Evolutionary conservation across 2,329 filamentous ascomycete species (phyloP).

Genomic region (Penicillium sp.): DNA sequence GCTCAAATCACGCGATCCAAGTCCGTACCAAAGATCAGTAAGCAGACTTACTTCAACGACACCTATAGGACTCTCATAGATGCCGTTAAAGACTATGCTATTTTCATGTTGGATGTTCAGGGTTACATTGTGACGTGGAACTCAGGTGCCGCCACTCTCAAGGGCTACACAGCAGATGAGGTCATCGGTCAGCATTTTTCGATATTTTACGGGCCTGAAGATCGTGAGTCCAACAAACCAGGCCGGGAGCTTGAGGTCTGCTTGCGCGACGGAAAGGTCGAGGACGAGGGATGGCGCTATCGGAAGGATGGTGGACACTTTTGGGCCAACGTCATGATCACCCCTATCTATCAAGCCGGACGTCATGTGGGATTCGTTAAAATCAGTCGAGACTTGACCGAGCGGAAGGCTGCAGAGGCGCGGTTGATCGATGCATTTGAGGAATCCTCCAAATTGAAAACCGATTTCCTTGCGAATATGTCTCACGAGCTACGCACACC

Average conservation of each 20-base stretch:
- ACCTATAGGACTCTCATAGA: slow-evolving; percentile 62
- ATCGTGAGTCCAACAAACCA: slow-evolving; percentile 51
- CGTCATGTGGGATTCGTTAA: slow-evolving; percentile 59
- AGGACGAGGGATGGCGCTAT: slow-evolving; percentile 61
- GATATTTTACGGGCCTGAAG: slow-evolving; percentile 55
- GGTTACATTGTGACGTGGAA: slow-evolving; percentile 61
- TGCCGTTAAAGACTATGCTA: slow-evolving; percentile 61
- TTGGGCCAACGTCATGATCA: slow-evolving; percentile 62
- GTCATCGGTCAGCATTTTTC: slow-evolving; percentile 60
- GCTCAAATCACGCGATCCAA: slow-evolving; percentile 37
- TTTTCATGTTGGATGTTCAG: slow-evolving; percentile 58
- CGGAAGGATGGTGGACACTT: slow-evolving; percentile 58
- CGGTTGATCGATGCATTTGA: slow-evolving; percentile 58
- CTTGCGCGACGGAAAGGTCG: slow-evolving; percentile 54
- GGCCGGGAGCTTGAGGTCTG: slow-evolving; percentile 52
- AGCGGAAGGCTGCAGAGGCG: slow-evolving; percentile 55
- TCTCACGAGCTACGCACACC: slow-evolving; percentile 64
- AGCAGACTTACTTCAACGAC: slow-evolving; percentile 51
- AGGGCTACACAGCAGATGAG: slow-evolving; percentile 55
- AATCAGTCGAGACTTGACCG: slow-evolving; percentile 58
- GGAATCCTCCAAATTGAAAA: slow-evolving; percentile 62
- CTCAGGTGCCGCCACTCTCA: slow-evolving; percentile 54
- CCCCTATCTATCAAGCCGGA: slow-evolving; percentile 53
- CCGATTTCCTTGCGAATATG: slow-evolving; percentile 63
- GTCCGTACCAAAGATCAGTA: slow-evolving; percentile 28